Evolutionary conservation across 1,139 yeast genomes (phyloP), one percentile per base, ranked within the genome.

Genomic region (Pichia sp.): DNA sequence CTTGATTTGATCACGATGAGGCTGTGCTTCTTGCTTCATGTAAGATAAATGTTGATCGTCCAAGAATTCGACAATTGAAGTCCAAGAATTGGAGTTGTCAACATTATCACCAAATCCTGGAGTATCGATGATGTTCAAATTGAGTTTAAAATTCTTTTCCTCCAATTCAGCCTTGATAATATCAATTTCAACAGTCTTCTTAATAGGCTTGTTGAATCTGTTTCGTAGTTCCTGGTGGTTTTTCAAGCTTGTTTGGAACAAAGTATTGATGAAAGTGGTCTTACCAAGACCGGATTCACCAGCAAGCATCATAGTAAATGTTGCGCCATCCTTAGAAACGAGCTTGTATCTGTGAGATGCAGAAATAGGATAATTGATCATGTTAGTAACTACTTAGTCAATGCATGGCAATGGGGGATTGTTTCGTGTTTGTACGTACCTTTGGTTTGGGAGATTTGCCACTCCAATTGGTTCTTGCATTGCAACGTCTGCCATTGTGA

Each of bases 31-130:
- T 64, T 93, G 98, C 56, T 85, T 80, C 94, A 91, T 83, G 58
- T 65, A 88, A 22, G 84, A 72, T 62, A 91, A 96, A 58, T 91
- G 96, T 67, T 91, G 98, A 62, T 91, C 98, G 61, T 91, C 98
- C 46, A 91, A 74, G 55, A 88, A 91, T 59, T 88, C 96, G 42
- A 87, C 73, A 51, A 93, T 79, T 27, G 96, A 91, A 50, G 82
- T 83, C 96, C 96, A 93, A 37, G 95, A 76, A 55, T 85, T 91
- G 52, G 73, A 77, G 64, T 91, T 91, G 67, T 91, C 83, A 52
- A 91, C 94, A 58, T 87, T 86, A 63, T 88, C 96, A 45, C 98
- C 99, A 58, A 91, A 87, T 2, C 98, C 98, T 14, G 98, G 98
- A 8, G 98, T 91, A 62, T 91, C 99, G 51, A 93, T 77, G 42